Conservation (phyloP, 2,329 filamentous ascomycete species). For the Exserohilum turcica region DNA sequence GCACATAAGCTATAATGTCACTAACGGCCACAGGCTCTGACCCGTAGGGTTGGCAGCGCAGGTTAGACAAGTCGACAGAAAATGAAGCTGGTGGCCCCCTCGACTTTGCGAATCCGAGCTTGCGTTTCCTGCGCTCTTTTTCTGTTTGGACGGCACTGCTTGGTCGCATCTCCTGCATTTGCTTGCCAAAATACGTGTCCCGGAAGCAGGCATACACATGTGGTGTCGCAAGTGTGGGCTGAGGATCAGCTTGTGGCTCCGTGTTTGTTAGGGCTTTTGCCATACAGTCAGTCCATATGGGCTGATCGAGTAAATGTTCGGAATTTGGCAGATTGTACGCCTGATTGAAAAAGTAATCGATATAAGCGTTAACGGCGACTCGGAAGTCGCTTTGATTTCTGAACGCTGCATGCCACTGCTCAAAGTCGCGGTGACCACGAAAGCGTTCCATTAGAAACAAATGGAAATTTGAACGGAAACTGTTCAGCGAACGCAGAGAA, state of each 20-base stretch:
- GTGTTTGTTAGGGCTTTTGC: slow-evolving; percentile 10
- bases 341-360: slow-evolving; percentile 70
- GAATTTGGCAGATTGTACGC: slow-evolving; percentile 56
- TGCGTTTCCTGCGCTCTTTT: slow-evolving; percentile 17
- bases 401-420: slow-evolving; percentile 59
- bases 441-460: slow-evolving; percentile 61
- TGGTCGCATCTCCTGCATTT: slow-evolving; percentile 50
- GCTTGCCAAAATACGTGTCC: slow-evolving; percentile 63
- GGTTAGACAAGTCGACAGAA: not conserved
- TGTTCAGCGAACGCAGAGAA: slow-evolving; percentile 7
- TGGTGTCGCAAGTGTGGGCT: slow-evolving; percentile 69
- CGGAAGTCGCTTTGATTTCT: slow-evolving; percentile 64
- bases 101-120: slow-evolving; percentile 29
- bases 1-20: slow-evolving; percentile 56
- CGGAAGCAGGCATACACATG: slow-evolving; percentile 69
- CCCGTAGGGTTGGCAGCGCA: slow-evolving; percentile 9
- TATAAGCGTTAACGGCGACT: slow-evolving; percentile 62
- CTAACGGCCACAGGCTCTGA: slow-evolving; percentile 46
- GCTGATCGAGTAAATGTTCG: slow-evolving; percentile 44
- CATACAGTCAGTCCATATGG: slow-evolving; percentile 60
- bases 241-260: slow-evolving; percentile 18
- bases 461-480: slow-evolving; percentile 65
- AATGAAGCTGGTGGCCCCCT: slow-evolving; percentile 1
- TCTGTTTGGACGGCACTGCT: slow-evolving; percentile 5
- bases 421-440: slow-evolving; percentile 49